Conservation (phyloP, 106 monocot species). For the Iris macrosiphon region DNA sequence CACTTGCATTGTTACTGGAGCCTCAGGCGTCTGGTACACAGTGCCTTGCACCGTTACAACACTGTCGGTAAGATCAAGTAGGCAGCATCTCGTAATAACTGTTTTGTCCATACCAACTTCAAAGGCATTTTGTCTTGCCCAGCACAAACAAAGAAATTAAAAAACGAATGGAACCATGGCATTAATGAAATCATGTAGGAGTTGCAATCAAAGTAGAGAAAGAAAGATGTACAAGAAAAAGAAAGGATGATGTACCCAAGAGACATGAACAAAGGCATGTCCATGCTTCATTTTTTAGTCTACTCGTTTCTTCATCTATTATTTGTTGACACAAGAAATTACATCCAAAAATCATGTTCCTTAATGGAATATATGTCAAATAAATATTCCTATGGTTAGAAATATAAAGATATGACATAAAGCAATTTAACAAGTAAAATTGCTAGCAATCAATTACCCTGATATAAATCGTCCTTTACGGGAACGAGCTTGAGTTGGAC, state of each 20-base stretch:
- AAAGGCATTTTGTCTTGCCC: no score
- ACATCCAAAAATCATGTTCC: neutral
- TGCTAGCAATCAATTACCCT: conserved; percentile 57
- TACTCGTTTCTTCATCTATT: neutral
- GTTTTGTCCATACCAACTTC: no score
- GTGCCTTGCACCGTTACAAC: no score
- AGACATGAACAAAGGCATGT: neutral
- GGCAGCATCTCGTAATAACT: no score
- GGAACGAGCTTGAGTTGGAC: conserved; percentile 88
- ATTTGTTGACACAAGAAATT: neutral
- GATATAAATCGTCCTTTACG: conserved; percentile 99
- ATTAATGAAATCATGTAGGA: no score
- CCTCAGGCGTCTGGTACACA: no score
- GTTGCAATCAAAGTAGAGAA: no score
- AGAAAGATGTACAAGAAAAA: neutral
- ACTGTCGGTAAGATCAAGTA: no score
- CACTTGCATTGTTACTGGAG: no score
- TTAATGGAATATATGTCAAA: neutral
- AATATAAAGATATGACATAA: neutral
- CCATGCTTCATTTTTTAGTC: neutral
- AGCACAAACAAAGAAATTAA: no score
- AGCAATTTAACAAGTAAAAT: conserved; percentile 10
- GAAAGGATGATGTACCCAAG: neutral
- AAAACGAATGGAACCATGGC: no score
- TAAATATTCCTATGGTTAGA: neutral